phyloP scores from a whole-genome alignment of 164 flowering plant genomes.

The Santalum album region DNA sequence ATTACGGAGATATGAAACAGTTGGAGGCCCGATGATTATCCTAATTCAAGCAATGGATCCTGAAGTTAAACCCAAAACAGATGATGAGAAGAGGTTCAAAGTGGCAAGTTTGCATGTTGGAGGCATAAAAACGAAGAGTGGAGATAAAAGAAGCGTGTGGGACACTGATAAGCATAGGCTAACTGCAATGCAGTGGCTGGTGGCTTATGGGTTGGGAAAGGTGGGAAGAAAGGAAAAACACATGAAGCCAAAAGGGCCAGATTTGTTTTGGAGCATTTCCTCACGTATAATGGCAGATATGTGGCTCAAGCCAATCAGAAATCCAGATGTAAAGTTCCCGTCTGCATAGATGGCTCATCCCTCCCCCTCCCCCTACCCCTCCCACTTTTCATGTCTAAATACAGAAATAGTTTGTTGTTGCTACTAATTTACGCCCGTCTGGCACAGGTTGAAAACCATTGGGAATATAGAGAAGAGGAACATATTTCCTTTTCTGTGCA shows the following conservation, averaged over 20 bases:
- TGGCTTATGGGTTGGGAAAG: constrained; percentile 68
- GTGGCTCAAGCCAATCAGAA: constrained; percentile 90
- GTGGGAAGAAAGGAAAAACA: constrained; percentile 48
- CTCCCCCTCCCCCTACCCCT: too few species aligned
- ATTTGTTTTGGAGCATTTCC: constrained; percentile 80
- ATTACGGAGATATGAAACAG: constrained; percentile 59
- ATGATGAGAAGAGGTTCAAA: constrained; percentile 46
- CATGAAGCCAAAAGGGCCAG: constrained; percentile 30
- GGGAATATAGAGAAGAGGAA: too few species aligned
- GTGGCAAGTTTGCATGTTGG: constrained; percentile 66
- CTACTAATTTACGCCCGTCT: too few species aligned
- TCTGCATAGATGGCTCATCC: too few species aligned
- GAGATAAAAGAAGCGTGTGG: constrained; percentile 48
- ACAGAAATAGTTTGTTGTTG: too few species aligned
- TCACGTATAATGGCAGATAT: constrained; percentile 81
- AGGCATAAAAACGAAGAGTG: constrained; percentile 51
- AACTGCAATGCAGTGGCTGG: constrained; percentile 88
- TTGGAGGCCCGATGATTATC: constrained; percentile 70
- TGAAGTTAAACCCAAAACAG: constrained; percentile 14
- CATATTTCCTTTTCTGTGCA: too few species aligned
- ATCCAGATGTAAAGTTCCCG: constrained; percentile 81
- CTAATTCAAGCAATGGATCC: constrained; percentile 43
- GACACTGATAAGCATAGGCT: constrained; percentile 75
- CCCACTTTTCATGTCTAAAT: too few species aligned
- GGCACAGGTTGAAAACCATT: too few species aligned